Evolutionary conservation across 2,329 filamentous ascomycete species (phyloP).

Genomic region (Remersonia thermophila): DNA sequence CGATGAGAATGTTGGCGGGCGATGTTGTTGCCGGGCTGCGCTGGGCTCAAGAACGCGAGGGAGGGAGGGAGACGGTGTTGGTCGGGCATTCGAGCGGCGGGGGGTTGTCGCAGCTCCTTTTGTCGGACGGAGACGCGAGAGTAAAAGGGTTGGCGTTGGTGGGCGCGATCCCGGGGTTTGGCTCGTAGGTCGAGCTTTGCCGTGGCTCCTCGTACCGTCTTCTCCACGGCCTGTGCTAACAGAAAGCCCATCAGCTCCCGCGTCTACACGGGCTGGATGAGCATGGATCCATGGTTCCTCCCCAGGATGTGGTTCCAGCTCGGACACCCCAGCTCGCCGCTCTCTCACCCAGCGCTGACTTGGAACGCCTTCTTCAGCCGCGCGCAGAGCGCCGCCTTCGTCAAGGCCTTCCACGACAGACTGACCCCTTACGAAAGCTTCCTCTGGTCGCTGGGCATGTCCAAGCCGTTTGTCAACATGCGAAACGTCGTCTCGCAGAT

Average conservation of each 20-base stretch:
- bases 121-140: conserved; percentile 28
- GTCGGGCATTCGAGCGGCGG: conserved; percentile 41
- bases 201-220: too few species aligned
- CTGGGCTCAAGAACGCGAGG: conserved; percentile 24
- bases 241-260: conserved; percentile 18
- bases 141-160: conserved; percentile 34
- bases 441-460: conserved; percentile 38
- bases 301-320: conserved; percentile 33
- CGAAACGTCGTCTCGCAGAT: conserved; percentile 28
- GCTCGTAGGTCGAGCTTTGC: conserved; percentile 29
- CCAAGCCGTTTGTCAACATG: conserved; percentile 30
- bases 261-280: conserved; percentile 35
- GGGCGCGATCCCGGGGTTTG: conserved; percentile 35
- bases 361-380: conserved; percentile 39
- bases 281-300: conserved; percentile 35
- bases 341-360: conserved; percentile 37
- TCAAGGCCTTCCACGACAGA: conserved; percentile 30
- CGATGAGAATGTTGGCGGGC: conserved; percentile 28
- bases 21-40: conserved; percentile 33
- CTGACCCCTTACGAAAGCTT: conserved; percentile 39
- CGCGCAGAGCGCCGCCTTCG: conserved; percentile 26
- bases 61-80: conserved; percentile 26
- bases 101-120: conserved; percentile 35
- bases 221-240: too few species aligned
- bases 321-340: conserved; percentile 38